phyloP scores from a whole-genome alignment of 164 flowering plant species.

The Nelumbo lutea region DNA sequence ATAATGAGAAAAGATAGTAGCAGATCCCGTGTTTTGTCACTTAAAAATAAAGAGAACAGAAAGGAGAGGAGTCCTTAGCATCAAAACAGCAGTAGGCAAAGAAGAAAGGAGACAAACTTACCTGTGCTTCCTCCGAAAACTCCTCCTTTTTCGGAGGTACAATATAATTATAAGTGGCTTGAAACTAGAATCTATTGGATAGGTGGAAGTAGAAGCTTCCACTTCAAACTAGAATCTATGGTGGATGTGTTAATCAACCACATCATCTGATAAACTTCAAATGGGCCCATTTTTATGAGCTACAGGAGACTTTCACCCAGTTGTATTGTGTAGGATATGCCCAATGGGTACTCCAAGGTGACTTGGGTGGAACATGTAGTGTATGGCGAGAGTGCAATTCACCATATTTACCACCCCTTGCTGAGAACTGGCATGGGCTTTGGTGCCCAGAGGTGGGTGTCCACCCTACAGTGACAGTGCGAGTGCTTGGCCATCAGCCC shows the following conservation, averaged over 20 bases:
- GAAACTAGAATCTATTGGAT: too few species aligned
- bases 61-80: too few species aligned
- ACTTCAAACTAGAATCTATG: conserved; percentile 26
- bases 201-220: too few species aligned
- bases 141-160: too few species aligned
- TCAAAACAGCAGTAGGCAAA: too few species aligned
- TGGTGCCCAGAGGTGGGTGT: conserved; percentile 91
- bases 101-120: too few species aligned
- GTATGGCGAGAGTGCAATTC: conserved; percentile 67
- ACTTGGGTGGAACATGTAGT: conserved; percentile 99
- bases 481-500: conserved; percentile 63
- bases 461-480: conserved; percentile 88
- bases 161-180: too few species aligned
- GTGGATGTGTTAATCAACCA: conserved; percentile 83
- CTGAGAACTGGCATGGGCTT: conserved; percentile 83
- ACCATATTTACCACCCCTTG: conserved; percentile 74
- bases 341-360: conserved; percentile 96
- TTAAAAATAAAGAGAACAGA: too few species aligned
- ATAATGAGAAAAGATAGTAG: too few species aligned
- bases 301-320: conserved; percentile 95
- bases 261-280: conserved; percentile 50
- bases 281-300: conserved; percentile 33
- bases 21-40: too few species aligned
- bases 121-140: too few species aligned
- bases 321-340: conserved; percentile 96